phyloP scores from a whole-genome alignment of 2,329 filamentous ascomycete genomes.

The Salinomyces thailandicus region DNA sequence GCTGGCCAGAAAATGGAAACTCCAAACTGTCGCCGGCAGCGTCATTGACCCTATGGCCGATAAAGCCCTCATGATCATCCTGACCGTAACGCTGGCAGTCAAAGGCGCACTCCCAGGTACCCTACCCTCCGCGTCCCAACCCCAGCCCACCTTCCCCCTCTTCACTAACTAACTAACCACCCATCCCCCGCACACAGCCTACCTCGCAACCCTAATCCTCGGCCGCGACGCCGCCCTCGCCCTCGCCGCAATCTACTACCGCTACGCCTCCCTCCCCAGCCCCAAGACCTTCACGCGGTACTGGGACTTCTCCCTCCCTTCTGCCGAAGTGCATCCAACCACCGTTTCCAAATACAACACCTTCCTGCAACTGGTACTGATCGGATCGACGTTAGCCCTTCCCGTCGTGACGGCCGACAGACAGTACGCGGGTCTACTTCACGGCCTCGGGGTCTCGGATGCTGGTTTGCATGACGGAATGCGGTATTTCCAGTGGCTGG shows the following conservation, averaged over 20 bases:
- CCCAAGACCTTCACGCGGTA: constrained; percentile 89
- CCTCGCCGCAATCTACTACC: constrained; percentile 83
- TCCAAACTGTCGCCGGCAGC: constrained; percentile 87
- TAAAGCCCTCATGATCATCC: constrained; percentile 87
- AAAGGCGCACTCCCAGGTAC: constrained; percentile 71
- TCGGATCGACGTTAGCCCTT: constrained; percentile 72
- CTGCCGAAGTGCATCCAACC: constrained; percentile 73
- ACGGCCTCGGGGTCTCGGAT: constrained; percentile 12
- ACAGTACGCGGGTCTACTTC: constrained; percentile 15
- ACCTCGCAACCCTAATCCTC: constrained; percentile 81
- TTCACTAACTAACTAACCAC: constrained; percentile 8
- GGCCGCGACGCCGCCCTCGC: constrained; percentile 77
- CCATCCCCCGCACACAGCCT: constrained; percentile 53
- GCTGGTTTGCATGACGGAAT: constrained; percentile 27
- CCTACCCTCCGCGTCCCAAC: not conserved
- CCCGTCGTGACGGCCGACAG: constrained; percentile 49
- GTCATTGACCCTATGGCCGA: constrained; percentile 96
- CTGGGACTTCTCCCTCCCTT: constrained; percentile 93
- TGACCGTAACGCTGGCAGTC: constrained; percentile 73
- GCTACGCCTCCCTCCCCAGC: constrained; percentile 84
- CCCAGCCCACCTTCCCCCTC: not conserved
- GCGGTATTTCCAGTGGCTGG: constrained; percentile 55
- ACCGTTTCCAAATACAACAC: constrained; percentile 86
- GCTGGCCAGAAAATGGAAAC: constrained; percentile 78
- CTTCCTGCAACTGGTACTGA: constrained; percentile 74